Base-by-base conservation (phyloP, 495 filamentous ascomycete species). In the Letharia columbiana region DNA sequence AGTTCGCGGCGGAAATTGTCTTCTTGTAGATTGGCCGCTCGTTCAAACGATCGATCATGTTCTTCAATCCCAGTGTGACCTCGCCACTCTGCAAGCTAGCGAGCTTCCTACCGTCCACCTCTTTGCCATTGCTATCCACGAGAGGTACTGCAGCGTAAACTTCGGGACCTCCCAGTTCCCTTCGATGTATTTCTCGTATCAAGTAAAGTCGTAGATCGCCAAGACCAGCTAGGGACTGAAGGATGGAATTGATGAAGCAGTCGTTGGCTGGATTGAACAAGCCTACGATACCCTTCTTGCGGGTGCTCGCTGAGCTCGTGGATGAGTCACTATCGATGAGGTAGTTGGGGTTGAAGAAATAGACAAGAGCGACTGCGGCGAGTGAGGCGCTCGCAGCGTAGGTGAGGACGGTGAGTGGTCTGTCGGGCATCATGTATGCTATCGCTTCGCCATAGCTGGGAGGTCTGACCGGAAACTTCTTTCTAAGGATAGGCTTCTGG, bases 211-310 rank as follows among this genome's bases (percentile, higher is more conserved):
- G 88, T 69, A 99, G 81, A 70, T 98, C 91, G 5, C 87, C 89
- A n/a, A 98, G 81, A 2, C 94, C 94, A n/a, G 95, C 93, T 28
- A 99, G 81, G 0, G 91, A 91, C 77, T 99, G 94, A 44, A 98
- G 83, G 33, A 96, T 89, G 33, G 92, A 96, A 76, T 99, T 99
- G 79, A 99, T 97, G 79, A 98, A 99, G 80, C 94, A 99, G 76
- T 99, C 95, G 79, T 98, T 98, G 66, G 92, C 95, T 6, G 91
- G 84, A 71, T 99, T 99, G 20, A 81, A 80, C 37, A 99, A 82
- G 54, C 94, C 94, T 31, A 99, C 92, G 56, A 92, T 88, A 66
- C 89, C 89, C 74, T 91, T 92, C 77, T 93, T 96, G 60, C 90
- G 85, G 64, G 83, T 78, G 63, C 75, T 84, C 49, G 82, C 80